phyloP scores from a whole-genome alignment of 2,329 filamentous ascomycete species.

The Gnomoniopsis sp. region DNA sequence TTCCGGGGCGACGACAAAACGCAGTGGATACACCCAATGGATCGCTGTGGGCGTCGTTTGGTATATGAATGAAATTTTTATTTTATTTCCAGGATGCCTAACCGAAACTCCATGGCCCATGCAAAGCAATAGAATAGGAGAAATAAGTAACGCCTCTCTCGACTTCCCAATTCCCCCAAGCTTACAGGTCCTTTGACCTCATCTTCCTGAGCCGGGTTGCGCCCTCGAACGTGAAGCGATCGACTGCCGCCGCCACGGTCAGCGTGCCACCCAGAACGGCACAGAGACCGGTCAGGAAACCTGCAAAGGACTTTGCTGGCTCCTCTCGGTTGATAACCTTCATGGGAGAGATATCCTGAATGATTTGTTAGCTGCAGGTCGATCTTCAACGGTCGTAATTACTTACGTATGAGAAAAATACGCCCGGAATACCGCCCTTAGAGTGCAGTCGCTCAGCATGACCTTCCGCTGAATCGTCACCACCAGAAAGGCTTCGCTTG shows the following conservation, averaged over 20 bases:
- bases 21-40: background rate
- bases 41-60: background rate
- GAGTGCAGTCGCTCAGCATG: slow-evolving; percentile 92
- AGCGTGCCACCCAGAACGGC: slow-evolving; percentile 92
- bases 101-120: slow-evolving; percentile 19
- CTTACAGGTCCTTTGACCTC: slow-evolving; percentile 58
- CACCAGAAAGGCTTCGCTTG: slow-evolving; percentile 81
- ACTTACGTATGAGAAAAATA: slow-evolving; percentile 97
- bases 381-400: background rate
- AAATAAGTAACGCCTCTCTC: slow-evolving; percentile 5
- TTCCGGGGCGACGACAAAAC: background rate
- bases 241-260: slow-evolving; percentile 90
- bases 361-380: slow-evolving; percentile 20
- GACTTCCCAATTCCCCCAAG: background rate
- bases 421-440: slow-evolving; percentile 86
- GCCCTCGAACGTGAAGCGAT: slow-evolving; percentile 89
- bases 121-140: slow-evolving; percentile 9
- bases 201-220: slow-evolving; percentile 82
- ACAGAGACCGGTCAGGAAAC: slow-evolving; percentile 91
- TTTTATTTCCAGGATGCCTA: slow-evolving; percentile 7
- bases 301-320: slow-evolving; percentile 81
- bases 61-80: background rate
- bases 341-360: slow-evolving; percentile 95
- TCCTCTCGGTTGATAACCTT: slow-evolving; percentile 98
- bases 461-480: slow-evolving; percentile 79